Evolutionary conservation across 768 basidiomycete genomes (phyloP).

Genomic region (Tricholoma hemisulphureum): DNA sequence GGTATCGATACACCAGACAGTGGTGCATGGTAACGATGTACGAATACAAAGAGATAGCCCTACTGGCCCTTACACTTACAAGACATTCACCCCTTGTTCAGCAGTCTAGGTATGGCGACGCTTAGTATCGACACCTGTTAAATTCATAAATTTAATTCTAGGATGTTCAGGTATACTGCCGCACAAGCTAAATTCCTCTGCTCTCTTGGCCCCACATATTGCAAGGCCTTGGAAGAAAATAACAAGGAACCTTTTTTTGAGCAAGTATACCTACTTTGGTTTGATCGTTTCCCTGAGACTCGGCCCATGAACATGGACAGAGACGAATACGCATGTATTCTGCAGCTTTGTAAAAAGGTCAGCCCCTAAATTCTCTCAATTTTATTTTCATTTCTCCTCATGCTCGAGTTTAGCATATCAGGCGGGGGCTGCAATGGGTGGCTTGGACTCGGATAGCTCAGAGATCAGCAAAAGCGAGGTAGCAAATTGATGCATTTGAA

Average conservation of each 20-base stretch:
- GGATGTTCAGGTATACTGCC: not conserved
- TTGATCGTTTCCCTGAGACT: too few relatives aligned
- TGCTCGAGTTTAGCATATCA: not conserved
- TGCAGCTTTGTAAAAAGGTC: not conserved
- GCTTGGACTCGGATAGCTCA: too few relatives aligned
- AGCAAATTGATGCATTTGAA: not conserved
- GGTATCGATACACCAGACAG: not conserved
- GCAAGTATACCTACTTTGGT: too few relatives aligned
- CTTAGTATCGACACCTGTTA: not conserved
- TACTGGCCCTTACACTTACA: not conserved
- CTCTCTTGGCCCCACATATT: not conserved
- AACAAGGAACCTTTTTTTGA: too few relatives aligned
- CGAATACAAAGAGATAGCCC: not conserved
- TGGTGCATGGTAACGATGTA: not conserved
- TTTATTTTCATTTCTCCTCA: not conserved
- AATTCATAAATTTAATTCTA: not conserved
- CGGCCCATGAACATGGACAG: too few relatives aligned
- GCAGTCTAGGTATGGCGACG: not conserved
- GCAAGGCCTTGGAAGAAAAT: too few relatives aligned
- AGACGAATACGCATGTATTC: not conserved
- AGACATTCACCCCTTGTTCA: not conserved
- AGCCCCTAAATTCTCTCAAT: not conserved
- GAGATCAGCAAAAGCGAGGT: too few relatives aligned
- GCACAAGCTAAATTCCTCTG: not conserved
- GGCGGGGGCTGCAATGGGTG: not conserved